These are phyloP conservation scores for Hymenoscyphus repandus DNA, from an alignment of 2,329 filamentous ascomycete genomes.

Conservation along the genomic window DNA sequence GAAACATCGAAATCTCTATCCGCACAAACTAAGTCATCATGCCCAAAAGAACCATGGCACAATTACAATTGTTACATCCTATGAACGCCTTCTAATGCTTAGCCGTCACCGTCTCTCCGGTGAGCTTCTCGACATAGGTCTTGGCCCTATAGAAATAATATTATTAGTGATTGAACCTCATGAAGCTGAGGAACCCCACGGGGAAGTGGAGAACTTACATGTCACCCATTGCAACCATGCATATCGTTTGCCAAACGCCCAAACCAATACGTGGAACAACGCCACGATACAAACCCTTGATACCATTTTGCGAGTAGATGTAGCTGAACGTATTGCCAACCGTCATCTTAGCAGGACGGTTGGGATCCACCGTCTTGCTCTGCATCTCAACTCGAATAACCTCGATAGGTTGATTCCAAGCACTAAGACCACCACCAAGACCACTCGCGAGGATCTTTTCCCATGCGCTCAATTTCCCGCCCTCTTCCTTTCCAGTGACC, in stretches of 20 bases:
- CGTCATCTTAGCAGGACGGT: constrained; percentile 98
- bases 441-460: constrained; percentile 89
- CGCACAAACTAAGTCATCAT: not conserved
- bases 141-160: constrained; percentile 51
- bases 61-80: constrained; percentile 1
- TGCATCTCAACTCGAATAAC: constrained; percentile 99
- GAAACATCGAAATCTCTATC: not conserved
- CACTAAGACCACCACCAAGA: constrained; percentile 87
- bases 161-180: constrained; percentile 11
- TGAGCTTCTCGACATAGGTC: constrained; percentile 61
- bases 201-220: constrained; percentile 59
- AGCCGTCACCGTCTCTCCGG: constrained; percentile 57
- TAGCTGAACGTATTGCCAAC: constrained; percentile 81
- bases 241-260: constrained; percentile 98
- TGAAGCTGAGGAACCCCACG: not conserved
- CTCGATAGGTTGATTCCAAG: constrained; percentile 99
- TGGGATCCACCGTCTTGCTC: constrained; percentile 96
- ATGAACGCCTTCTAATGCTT: constrained; percentile 53
- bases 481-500: constrained; percentile 70
- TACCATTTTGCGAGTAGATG: constrained; percentile 84
- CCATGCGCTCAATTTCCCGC: constrained; percentile 67
- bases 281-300: constrained; percentile 92
- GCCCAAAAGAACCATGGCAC: not conserved
- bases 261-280: constrained; percentile 91
- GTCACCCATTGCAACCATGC: constrained; percentile 98